Evolutionary conservation across 2,329 filamentous ascomycete genomes (phyloP), one percentile per base, ranked within the genome.

Genomic region (Aureobasidium sp.): DNA sequence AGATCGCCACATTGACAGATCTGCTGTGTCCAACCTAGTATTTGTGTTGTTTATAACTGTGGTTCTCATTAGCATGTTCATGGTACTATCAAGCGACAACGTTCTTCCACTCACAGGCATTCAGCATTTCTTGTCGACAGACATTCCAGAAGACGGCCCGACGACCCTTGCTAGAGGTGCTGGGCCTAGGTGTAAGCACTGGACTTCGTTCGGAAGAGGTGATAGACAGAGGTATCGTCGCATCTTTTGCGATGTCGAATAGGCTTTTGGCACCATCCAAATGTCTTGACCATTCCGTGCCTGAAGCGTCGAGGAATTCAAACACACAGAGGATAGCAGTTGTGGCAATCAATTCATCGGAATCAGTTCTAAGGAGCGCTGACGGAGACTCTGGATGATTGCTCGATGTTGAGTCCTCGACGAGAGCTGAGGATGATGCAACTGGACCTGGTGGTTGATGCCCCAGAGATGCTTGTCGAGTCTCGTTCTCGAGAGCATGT

Each of bases 241-340:
- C 70, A 48, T 75, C 75, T 56, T 78, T 75, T 3, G 75, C 73
- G 51, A 79, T 70, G 38, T 76, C 79, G 50, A 84, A 74, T 17
- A 85, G 69, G 0, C 80, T 79, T 58, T 84, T 84, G 0, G 84
- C 78, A 0, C 81, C 82, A 58, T 79, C 84, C 5, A 86, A 67
- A 68, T 86, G 83, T 3, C 80, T 73, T 27, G 77, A 75, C 81
- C 81, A 86, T 17, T 81, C 81, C 0, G 74, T 73, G 2, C 77
- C 78, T 1, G 80, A 83, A 1, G 79, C 79, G 63, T 85, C 81
- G n/a, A 85, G 70, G 55, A 85, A 80, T 57, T 86, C 83, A 61
- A 85, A 85, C 0, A 83, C 79, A 55, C 81, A 85, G 1, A 86
- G 66, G 12, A 86, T 84, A 0, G 82, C 81, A 2, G 81, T 81